A percentile compares a stretch with the other conserved stretches of the same genome.
These are phyloP conservation scores for Ogataea trehaloabstinens DNA, from an alignment of 805 yeast genomes.

Conservation along the genomic window DNA sequence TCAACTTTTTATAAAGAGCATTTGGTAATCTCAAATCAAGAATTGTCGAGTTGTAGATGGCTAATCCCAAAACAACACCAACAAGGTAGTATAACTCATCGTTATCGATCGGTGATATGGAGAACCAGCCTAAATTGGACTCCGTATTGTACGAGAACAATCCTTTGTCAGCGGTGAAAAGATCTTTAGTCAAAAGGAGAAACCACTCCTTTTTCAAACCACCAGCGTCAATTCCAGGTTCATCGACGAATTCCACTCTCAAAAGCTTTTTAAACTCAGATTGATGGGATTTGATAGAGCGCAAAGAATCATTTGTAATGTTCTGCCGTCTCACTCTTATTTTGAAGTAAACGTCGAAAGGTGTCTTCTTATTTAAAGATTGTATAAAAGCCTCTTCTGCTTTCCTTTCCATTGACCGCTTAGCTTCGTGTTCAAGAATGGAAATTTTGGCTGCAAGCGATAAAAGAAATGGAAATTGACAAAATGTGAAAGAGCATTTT, in stretches of 20 bases:
- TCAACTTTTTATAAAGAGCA: slow-evolving; percentile 71
- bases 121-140: slow-evolving; percentile 76
- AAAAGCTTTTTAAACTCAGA: slow-evolving; percentile 70
- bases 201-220: slow-evolving; percentile 96
- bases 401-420: slow-evolving; percentile 74
- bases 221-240: slow-evolving; percentile 95
- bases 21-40: slow-evolving; percentile 76
- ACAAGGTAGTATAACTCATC: slow-evolving; percentile 66
- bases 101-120: slow-evolving; percentile 42
- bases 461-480: slow-evolving; percentile 80
- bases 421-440: slow-evolving; percentile 78
- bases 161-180: slow-evolving; percentile 68
- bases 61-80: slow-evolving; percentile 86
- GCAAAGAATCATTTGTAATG: slow-evolving; percentile 73
- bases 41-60: slow-evolving; percentile 86
- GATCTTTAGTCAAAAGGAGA: slow-evolving; percentile 61
- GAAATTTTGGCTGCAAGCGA: slow-evolving; percentile 81
- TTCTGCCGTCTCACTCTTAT: slow-evolving; percentile 65
- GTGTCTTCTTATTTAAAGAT: slow-evolving; percentile 60
- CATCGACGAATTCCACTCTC: slow-evolving; percentile 76
- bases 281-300: slow-evolving; percentile 53
- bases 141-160: slow-evolving; percentile 66
- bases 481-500: slow-evolving; percentile 50
- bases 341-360: slow-evolving; percentile 65
- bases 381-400: slow-evolving; percentile 87